These are phyloP conservation scores for Tricholomella constricta DNA, from an alignment of 768 basidiomycete species.

Conservation along the genomic window DNA sequence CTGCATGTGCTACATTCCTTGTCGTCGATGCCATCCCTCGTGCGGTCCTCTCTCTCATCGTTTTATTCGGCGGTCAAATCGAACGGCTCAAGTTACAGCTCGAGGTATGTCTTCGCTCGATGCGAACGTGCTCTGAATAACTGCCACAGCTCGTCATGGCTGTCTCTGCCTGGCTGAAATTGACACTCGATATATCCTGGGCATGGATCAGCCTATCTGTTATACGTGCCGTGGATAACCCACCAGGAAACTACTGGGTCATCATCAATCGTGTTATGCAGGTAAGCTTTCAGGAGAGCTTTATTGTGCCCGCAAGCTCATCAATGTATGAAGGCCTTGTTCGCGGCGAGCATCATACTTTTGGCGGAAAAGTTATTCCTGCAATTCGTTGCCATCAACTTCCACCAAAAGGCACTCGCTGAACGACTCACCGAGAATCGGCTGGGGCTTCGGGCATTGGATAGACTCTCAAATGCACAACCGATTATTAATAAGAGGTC, in stretches of 20 bases:
- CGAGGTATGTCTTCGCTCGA: constrained; percentile 47
- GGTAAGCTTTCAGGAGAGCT: constrained; percentile 33
- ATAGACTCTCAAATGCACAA: constrained; percentile 69
- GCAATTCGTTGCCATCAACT: constrained; percentile 78
- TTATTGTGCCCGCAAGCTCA: constrained; percentile 5
- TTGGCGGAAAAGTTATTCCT: constrained; percentile 58
- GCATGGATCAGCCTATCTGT: constrained; percentile 75
- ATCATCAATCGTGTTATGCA: constrained; percentile 73
- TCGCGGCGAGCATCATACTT: constrained; percentile 44
- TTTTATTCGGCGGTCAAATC: constrained; percentile 59
- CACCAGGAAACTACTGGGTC: constrained; percentile 67
- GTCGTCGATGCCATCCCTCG: constrained; percentile 65
- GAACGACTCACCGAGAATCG: constrained; percentile 74
- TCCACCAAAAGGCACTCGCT: constrained; percentile 74
- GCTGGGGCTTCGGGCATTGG: constrained; percentile 68
- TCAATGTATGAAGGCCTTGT: constrained; percentile 39
- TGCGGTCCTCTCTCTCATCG: constrained; percentile 52
- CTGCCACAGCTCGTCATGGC: constrained; percentile 58
- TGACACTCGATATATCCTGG: constrained; percentile 66
- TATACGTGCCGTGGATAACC: constrained; percentile 56
- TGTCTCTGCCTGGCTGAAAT: constrained; percentile 71
- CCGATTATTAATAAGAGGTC: constrained; percentile 40
- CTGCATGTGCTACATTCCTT: constrained; percentile 60
- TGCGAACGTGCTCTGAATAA: background rate
- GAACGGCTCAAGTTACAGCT: constrained; percentile 69